Conservation (phyloP, 371 early-diverging fungal species). For the Coemansia sp. region DNA sequence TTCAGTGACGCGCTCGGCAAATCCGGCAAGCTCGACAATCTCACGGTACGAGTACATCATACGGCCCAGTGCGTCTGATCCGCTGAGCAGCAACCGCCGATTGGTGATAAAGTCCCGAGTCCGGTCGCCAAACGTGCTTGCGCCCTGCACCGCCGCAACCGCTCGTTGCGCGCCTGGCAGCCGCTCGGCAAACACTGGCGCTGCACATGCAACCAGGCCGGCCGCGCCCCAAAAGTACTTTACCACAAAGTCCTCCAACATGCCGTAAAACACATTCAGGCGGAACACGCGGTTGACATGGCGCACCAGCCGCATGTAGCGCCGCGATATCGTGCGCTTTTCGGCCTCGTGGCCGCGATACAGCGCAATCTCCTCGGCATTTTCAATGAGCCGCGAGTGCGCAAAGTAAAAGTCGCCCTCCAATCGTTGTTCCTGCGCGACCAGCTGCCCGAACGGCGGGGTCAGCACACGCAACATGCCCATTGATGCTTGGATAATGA, state of each 20-base stretch:
- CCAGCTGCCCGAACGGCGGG: conserved; percentile 83
- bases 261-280: conserved; percentile 79
- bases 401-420: conserved; percentile 85
- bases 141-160: conserved; percentile 11
- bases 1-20: conserved; percentile 81
- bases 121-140: conserved; percentile 51
- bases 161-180: conserved; percentile 44
- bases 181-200: conserved; percentile 85
- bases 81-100: conserved; percentile 80
- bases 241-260: conserved; percentile 76
- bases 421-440: conserved; percentile 74
- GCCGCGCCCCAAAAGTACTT: conserved; percentile 94
- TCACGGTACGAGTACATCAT: conserved; percentile 81
- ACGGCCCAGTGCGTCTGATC: conserved; percentile 81
- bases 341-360: conserved; percentile 78
- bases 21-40: conserved; percentile 84
- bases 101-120: conserved; percentile 83
- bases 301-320: conserved; percentile 70
- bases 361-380: conserved; percentile 87
- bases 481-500: conserved; percentile 72
- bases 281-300: conserved; percentile 84
- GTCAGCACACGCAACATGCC: conserved; percentile 71
- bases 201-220: conserved; percentile 84
- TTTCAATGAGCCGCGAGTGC: conserved; percentile 78
- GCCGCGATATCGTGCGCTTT: conserved; percentile 65